Evolutionary conservation across 768 basidiomycete species (phyloP).

Genomic region (Lentinus tigrinus): DNA sequence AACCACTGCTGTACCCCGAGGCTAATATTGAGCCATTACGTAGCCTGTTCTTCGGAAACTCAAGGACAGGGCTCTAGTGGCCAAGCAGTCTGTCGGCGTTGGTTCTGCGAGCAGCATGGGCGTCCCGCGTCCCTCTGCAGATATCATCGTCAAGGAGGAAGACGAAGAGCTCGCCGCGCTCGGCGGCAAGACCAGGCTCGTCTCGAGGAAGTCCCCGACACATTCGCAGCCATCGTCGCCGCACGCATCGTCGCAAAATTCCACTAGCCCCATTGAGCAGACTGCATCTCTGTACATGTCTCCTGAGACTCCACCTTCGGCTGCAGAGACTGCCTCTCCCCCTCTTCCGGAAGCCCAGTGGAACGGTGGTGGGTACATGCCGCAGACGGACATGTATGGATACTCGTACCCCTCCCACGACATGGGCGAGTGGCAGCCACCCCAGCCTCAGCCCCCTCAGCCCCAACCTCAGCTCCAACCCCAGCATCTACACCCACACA

Average conservation of each 20-base stretch:
- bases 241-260: conserved; percentile 12
- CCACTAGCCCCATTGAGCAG: conserved; percentile 11
- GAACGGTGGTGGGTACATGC: not conserved
- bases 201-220: conserved; percentile 49
- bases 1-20: not conserved
- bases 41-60: conserved; percentile 65
- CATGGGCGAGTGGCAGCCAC: conserved; percentile 6
- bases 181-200: conserved; percentile 63
- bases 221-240: conserved; percentile 30
- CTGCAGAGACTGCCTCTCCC: not conserved
- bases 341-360: not conserved
- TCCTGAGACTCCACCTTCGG: conserved; percentile 1
- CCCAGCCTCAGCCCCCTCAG: not conserved
- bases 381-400: conserved; percentile 7
- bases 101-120: conserved; percentile 24
- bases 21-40: not conserved
- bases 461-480: not conserved
- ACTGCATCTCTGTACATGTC: not conserved
- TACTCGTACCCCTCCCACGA: conserved; percentile 11
- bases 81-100: conserved; percentile 14
- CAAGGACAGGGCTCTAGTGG: conserved; percentile 43
- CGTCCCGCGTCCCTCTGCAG: conserved; percentile 30
- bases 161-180: conserved; percentile 60
- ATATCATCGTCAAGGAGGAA: conserved; percentile 50
- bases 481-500: conserved; percentile 1